Percentiles rank a stretch among this genome's conserved stretches.
Evolutionary conservation across 1,139 yeast genomes (phyloP).

Genomic region (Suhomyces bokatorum): DNA sequence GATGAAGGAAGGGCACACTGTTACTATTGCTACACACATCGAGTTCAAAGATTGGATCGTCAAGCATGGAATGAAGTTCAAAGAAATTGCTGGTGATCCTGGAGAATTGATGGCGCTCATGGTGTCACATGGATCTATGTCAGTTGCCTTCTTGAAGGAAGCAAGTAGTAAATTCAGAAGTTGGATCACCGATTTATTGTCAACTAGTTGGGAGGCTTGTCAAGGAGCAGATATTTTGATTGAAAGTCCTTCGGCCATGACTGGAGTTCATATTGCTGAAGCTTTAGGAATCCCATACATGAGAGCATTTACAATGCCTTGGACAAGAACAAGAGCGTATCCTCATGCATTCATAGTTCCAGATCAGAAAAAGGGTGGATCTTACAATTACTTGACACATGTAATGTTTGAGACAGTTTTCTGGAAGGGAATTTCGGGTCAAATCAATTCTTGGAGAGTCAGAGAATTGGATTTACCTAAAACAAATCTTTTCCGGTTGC

Average conservation of each 20-base stretch:
- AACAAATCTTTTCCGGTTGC: slow-evolving; percentile 70
- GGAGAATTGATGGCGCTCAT: slow-evolving; percentile 87
- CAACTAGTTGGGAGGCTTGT: slow-evolving; percentile 82
- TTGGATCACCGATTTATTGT: slow-evolving; percentile 76
- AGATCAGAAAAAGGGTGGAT: slow-evolving; percentile 88
- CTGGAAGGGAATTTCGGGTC: slow-evolving; percentile 92
- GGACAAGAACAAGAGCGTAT: slow-evolving; percentile 94
- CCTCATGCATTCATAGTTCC: slow-evolving; percentile 97
- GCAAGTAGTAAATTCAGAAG: slow-evolving; percentile 75
- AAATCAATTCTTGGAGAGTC: slow-evolving; percentile 85
- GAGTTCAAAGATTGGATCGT: slow-evolving; percentile 80
- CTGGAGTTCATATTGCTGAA: slow-evolving; percentile 92
- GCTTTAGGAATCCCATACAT: slow-evolving; percentile 86
- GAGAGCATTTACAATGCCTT: slow-evolving; percentile 97
- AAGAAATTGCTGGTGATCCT: slow-evolving; percentile 87
- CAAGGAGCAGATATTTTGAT: slow-evolving; percentile 80
- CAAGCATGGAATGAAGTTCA: slow-evolving; percentile 65
- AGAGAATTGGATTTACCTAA: slow-evolving; percentile 61
- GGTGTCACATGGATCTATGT: slow-evolving; percentile 88
- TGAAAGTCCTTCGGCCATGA: slow-evolving; percentile 95
- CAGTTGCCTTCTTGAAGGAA: slow-evolving; percentile 78
- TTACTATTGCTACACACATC: slow-evolving; percentile 79
- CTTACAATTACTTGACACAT: slow-evolving; percentile 88
- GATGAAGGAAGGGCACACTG: slow-evolving; percentile 75
- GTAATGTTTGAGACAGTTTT: slow-evolving; percentile 88